Conservation (phyloP, 2,329 filamentous ascomycete species). For the Epichloe hybrida region DNA sequence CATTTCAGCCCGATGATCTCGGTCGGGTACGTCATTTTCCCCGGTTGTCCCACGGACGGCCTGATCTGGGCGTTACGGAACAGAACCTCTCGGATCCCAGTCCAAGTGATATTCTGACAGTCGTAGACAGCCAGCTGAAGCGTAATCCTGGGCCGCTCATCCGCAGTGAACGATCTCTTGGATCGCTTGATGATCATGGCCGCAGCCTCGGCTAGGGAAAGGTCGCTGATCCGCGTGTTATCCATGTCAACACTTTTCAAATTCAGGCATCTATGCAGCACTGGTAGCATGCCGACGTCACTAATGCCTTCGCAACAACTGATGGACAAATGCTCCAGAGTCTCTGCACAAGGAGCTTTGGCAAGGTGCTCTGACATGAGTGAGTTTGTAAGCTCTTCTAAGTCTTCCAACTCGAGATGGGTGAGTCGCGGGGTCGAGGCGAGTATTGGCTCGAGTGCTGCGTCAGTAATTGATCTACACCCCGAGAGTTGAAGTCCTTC, state of each 20-base stretch:
- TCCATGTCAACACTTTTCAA: constrained; percentile 72
- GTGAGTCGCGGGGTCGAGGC: constrained; percentile 65
- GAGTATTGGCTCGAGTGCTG: constrained; percentile 57
- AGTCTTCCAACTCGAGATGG: constrained; percentile 80
- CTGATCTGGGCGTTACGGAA: constrained; percentile 69
- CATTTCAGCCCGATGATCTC: constrained; percentile 82
- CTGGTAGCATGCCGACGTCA: constrained; percentile 69
- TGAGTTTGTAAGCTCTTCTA: constrained; percentile 62
- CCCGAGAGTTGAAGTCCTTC: constrained; percentile 76
- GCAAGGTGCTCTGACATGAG: constrained; percentile 61
- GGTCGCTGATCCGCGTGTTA: constrained; percentile 81
- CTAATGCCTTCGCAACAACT: constrained; percentile 81
- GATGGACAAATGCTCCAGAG: constrained; percentile 68
- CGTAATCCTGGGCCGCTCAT: constrained; percentile 40
- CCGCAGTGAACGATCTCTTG: constrained; percentile 23
- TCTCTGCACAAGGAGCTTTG: constrained; percentile 57
- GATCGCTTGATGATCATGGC: constrained; percentile 59
- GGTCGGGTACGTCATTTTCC: constrained; percentile 46
- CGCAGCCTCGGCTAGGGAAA: constrained; percentile 74
- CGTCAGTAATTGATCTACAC: constrained; percentile 61
- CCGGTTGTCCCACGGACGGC: constrained; percentile 28
- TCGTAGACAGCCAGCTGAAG: constrained; percentile 78
- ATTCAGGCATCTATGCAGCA: constrained; percentile 60
- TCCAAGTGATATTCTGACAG: constrained; percentile 86
- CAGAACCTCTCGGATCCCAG: constrained; percentile 74